Percentiles rank a stretch among this genome's conserved stretches.
phyloP scores from a whole-genome alignment of 441 rosid genomes.

The Aleurites moluccanus region DNA sequence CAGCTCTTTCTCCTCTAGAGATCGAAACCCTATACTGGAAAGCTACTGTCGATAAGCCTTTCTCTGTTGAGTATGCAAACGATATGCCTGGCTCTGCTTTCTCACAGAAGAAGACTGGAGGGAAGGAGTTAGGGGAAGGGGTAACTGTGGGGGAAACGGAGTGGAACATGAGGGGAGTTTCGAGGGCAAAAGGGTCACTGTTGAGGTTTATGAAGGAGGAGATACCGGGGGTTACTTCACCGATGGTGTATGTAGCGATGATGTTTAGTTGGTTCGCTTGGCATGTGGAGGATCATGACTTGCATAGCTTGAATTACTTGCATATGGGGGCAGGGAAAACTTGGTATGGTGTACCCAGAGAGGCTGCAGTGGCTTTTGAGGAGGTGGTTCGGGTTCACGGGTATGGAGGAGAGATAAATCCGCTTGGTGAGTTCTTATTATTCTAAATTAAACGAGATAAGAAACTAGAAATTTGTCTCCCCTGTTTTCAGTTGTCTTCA shows the following conservation, averaged over 20 bases:
- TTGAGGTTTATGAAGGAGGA: conserved; percentile 98
- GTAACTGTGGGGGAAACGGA: conserved; percentile 80
- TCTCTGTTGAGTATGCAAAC: conserved; percentile 92
- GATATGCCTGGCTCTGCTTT: conserved; percentile 99
- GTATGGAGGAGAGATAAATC: conserved; percentile 92
- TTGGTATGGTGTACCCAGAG: conserved; percentile 96
- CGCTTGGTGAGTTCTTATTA: conserved; percentile 68
- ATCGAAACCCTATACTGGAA: conserved; percentile 95
- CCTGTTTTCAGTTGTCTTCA: conserved; percentile 23
- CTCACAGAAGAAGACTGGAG: conserved; percentile 42
- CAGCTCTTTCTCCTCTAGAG: conserved; percentile 67
- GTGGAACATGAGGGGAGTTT: conserved; percentile 96
- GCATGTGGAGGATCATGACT: too few species aligned
- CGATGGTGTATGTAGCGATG: too few species aligned
- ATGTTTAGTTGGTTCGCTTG: too few species aligned
- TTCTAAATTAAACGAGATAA: background rate
- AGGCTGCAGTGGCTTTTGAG: conserved; percentile 91
- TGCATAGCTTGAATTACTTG: conserved; percentile 14
- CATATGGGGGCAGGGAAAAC: conserved; percentile 97
- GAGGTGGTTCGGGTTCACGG: conserved; percentile 97
- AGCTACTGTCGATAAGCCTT: conserved; percentile 88
- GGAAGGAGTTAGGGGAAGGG: conserved; percentile 47
- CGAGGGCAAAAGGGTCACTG: conserved; percentile 91
- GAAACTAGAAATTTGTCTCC: conserved; percentile 13
- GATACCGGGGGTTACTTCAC: conserved; percentile 56